Percentiles rank a stretch among this genome's conserved stretches.
Evolutionary conservation across 2,329 filamentous ascomycete genomes (phyloP).

Genomic region (Exserohilum rostratum): DNA sequence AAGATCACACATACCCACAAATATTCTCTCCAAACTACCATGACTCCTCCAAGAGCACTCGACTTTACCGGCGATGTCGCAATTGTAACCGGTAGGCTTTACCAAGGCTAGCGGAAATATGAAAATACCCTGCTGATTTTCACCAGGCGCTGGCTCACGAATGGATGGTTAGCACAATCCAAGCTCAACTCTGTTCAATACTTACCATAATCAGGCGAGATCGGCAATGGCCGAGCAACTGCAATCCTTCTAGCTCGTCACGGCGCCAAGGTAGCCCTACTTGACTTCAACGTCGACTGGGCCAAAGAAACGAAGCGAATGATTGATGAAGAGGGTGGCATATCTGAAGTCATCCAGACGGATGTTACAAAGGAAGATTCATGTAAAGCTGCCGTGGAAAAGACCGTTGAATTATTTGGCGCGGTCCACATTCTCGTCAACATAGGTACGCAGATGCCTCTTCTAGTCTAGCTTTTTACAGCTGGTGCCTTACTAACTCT

Average conservation of each 20-base stretch:
- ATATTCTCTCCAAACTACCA: not conserved
- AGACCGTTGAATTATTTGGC: not conserved
- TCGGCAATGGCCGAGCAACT: conserved; percentile 74
- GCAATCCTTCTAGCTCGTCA: conserved; percentile 79
- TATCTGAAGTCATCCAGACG: conserved; percentile 62
- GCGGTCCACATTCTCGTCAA: not conserved
- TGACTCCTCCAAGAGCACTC: conserved; percentile 10
- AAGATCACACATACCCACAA: not conserved
- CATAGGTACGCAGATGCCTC: not conserved
- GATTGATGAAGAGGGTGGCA: conserved; percentile 67
- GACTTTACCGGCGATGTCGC: conserved; percentile 20
- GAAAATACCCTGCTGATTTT: not conserved
- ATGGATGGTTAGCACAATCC: conserved; percentile 33
- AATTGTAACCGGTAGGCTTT: conserved; percentile 14
- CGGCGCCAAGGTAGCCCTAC: conserved; percentile 72
- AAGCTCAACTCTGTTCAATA: not conserved
- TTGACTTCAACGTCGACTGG: conserved; percentile 74
- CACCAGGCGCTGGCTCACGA: conserved; percentile 15
- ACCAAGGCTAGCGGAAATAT: not conserved
- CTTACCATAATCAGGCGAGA: conserved; percentile 60
- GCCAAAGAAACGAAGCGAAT: conserved; percentile 71
- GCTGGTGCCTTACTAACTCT: not conserved
- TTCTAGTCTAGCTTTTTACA: not conserved
- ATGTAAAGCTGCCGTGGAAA: not conserved
- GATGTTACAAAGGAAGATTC: not conserved